Conservation (phyloP, 2,329 filamentous ascomycete genomes). For the Graphium sp. region DNA sequence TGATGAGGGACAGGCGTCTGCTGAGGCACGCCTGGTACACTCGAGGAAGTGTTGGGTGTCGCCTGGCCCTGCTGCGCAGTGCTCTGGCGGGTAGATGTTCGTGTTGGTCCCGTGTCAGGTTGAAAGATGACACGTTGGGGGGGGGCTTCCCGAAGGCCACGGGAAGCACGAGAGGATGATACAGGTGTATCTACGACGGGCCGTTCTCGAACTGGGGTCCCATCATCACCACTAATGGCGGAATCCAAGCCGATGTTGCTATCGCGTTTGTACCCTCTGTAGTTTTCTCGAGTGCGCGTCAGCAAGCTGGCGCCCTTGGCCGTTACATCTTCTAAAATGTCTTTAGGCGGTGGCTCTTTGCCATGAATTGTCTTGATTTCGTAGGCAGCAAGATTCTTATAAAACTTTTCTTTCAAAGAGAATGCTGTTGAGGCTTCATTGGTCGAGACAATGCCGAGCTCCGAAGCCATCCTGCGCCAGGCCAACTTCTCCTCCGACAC, state of each 20-base stretch:
- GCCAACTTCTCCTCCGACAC: constrained; percentile 70
- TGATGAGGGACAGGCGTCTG: no score
- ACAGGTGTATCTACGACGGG: constrained; percentile 29
- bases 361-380: constrained; percentile 67
- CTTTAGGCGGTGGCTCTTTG: constrained; percentile 69
- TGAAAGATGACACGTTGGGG: constrained; percentile 74
- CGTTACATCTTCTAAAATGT: constrained; percentile 75
- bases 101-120: constrained; percentile 52
- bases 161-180: constrained; percentile 39
- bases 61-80: no score
- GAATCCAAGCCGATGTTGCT: constrained; percentile 38
- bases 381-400: constrained; percentile 76
- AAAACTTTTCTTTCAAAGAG: constrained; percentile 73
- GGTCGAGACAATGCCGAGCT: constrained; percentile 57
- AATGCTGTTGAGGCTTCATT: constrained; percentile 77
- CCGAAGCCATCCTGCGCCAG: constrained; percentile 64
- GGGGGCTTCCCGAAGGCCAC: constrained; percentile 64
- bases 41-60: no score
- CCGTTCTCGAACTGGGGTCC: constrained; percentile 38
- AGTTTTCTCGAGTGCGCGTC: constrained; percentile 65
- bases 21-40: no score
- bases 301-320: constrained; percentile 73
- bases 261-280: constrained; percentile 28
- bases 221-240: constrained; percentile 42
- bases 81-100: constrained; percentile 26